Evolutionary conservation across 2,329 filamentous ascomycete genomes (phyloP).

Genomic region (Aspergillus calidoustus): DNA sequence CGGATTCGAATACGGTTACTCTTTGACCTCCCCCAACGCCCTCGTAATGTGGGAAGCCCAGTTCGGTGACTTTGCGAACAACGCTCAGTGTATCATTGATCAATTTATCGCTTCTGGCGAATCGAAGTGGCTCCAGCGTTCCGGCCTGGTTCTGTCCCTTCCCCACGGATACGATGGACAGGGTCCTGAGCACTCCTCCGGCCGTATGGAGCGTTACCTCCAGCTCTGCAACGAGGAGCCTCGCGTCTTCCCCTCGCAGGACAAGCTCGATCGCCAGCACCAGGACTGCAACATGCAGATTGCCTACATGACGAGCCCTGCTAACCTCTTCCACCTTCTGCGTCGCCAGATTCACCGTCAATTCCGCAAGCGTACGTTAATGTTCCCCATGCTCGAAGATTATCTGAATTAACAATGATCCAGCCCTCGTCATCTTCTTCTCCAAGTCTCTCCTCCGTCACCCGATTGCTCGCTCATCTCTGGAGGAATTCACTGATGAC

Average conservation of each 20-base stretch:
- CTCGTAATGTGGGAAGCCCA: conserved; percentile 99
- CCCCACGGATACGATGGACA: conserved; percentile 98
- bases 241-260: conserved; percentile 82
- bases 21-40: conserved; percentile 91
- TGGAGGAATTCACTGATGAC: conserved; percentile 89
- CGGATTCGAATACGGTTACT: conserved; percentile 99
- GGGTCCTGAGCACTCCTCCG: conserved; percentile 97
- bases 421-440: conserved; percentile 96
- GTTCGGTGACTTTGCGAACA: conserved; percentile 99
- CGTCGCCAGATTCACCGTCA: conserved; percentile 98
- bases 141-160: conserved; percentile 92
- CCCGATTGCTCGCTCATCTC: conserved; percentile 82
- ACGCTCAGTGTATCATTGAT: conserved; percentile 97
- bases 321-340: conserved; percentile 95
- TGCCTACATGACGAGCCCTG: conserved; percentile 92
- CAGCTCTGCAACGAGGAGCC: conserved; percentile 98
- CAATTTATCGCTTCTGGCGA: conserved; percentile 98
- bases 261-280: conserved; percentile 94
- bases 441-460: conserved; percentile 96
- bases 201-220: conserved; percentile 94
- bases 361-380: conserved; percentile 91
- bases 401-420: conserved; percentile 21
- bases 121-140: conserved; percentile 98
- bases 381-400: background rate
- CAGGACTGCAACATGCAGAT: conserved; percentile 99